These are phyloP conservation scores for Trichophyton verrucosum DNA, from an alignment of 2,329 filamentous ascomycete species.

Conservation along the genomic window DNA sequence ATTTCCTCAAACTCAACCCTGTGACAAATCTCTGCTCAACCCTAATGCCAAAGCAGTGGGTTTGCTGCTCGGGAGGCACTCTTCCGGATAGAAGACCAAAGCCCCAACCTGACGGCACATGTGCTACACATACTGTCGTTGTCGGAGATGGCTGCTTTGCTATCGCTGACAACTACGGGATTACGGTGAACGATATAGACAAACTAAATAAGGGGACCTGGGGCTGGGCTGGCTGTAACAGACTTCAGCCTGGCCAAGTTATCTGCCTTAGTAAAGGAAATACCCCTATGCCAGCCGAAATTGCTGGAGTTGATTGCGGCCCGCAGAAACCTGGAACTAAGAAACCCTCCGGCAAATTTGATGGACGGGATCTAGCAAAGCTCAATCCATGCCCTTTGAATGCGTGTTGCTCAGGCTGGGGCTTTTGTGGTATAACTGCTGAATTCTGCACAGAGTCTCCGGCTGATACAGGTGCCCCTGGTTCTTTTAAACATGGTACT, in stretches of 20 bases:
- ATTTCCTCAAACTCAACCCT: slow-evolving; percentile 16
- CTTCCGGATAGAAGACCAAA: slow-evolving; percentile 27
- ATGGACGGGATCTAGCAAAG: slow-evolving; percentile 21
- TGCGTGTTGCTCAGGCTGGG: slow-evolving; percentile 35
- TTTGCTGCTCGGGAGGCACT: slow-evolving; percentile 27
- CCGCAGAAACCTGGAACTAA: slow-evolving; percentile 33
- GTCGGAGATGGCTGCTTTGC: slow-evolving; percentile 25
- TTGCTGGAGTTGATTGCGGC: slow-evolving; percentile 37
- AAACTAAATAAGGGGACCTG: slow-evolving; percentile 33
- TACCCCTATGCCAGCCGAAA: slow-evolving; percentile 34
- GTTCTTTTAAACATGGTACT: slow-evolving; percentile 22
- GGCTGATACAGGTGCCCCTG: slow-evolving; percentile 23
- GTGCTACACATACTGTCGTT: slow-evolving; percentile 26
- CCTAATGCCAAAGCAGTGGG: slow-evolving; percentile 23
- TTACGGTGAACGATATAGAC: slow-evolving; percentile 26
- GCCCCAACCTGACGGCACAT: slow-evolving; percentile 26
- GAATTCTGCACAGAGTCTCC: slow-evolving; percentile 32
- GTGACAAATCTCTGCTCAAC: slow-evolving; percentile 18
- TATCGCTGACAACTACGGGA: slow-evolving; percentile 29
- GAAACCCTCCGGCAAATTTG: slow-evolving; percentile 16
- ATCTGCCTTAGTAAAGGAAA: slow-evolving; percentile 34
- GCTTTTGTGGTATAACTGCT: slow-evolving; percentile 32
- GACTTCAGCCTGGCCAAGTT: slow-evolving; percentile 20
- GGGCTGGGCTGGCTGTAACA: slow-evolving; percentile 27
- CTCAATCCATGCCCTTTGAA: slow-evolving; percentile 39